phyloP scores from a whole-genome alignment of 148 eudicot species.

The Vaccinium vitisidaea region DNA sequence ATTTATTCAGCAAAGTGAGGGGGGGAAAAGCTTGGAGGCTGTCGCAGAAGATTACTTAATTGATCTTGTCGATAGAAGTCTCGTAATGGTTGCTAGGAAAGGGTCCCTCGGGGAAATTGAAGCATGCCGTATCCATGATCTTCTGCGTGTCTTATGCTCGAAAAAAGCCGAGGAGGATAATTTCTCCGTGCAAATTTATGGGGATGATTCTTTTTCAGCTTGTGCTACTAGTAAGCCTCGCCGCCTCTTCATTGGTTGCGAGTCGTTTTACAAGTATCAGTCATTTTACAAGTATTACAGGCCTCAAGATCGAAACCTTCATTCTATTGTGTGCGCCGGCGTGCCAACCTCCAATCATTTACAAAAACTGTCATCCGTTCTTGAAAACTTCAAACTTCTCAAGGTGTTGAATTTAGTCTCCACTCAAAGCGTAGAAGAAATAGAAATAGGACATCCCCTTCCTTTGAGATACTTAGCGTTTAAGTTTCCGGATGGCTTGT shows the following conservation, averaged over 20 bases:
- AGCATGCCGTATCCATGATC: conserved; percentile 44
- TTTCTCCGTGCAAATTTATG: neutral
- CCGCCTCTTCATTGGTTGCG: neutral
- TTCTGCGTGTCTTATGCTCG: conserved; percentile 42
- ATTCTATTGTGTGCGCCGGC: neutral
- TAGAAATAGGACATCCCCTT: neutral
- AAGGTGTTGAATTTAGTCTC: neutral
- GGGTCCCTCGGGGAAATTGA: conserved; percentile 30
- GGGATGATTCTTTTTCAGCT: neutral
- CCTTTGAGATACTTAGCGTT: neutral
- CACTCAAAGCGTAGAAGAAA: neutral
- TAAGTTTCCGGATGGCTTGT: too few species aligned
- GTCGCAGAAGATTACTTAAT: conserved; percentile 34
- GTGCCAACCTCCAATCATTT: too few species aligned
- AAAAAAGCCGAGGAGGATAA: conserved; percentile 32
- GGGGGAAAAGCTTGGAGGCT: conserved; percentile 18
- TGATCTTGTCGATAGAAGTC: conserved; percentile 42
- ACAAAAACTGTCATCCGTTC: neutral
- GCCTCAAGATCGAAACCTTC: neutral
- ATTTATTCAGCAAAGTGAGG: conserved; percentile 19
- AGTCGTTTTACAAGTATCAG: too few species aligned
- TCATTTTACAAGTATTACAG: too few species aligned
- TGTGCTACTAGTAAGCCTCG: neutral
- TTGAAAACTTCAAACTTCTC: neutral
- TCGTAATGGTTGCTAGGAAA: conserved; percentile 30